Percentiles rank a stretch among this genome's conserved stretches.
phyloP scores from a whole-genome alignment of 306 rosid genomes.

The Urtica urens region DNA sequence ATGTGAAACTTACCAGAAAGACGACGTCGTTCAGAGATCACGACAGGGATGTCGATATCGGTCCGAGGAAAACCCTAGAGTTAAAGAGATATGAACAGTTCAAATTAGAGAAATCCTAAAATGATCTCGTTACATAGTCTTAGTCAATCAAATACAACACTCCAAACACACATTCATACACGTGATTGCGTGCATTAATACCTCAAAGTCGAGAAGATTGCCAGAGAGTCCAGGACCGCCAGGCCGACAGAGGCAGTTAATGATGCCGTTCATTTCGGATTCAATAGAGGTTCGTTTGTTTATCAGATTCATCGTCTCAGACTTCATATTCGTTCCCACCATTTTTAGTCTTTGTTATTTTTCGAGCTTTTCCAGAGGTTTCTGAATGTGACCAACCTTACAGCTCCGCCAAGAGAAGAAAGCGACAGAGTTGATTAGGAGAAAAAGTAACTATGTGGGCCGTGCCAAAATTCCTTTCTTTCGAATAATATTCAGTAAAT shows the following conservation, averaged over 20 bases:
- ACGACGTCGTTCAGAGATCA: conserved; percentile 62
- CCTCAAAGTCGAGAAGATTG: conserved; percentile 62
- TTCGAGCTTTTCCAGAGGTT: too few species aligned
- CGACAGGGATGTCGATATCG: conserved; percentile 60
- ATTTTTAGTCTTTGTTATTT: conserved; percentile 16
- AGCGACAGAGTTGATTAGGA: too few species aligned
- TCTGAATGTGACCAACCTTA: too few species aligned
- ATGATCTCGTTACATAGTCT: not conserved
- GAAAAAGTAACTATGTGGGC: too few species aligned
- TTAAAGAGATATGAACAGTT: too few species aligned
- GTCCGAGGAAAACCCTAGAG: conserved; percentile 83
- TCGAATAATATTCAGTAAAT: too few species aligned
- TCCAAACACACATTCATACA: not conserved
- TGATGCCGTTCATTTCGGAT: conserved; percentile 66
- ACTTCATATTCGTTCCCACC: conserved; percentile 76
- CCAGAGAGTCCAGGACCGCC: conserved; percentile 84
- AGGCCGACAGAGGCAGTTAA: conserved; percentile 60
- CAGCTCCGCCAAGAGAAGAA: too few species aligned
- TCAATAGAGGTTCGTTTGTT: conserved; percentile 56
- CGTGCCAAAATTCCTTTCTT: too few species aligned
- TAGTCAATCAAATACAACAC: not conserved
- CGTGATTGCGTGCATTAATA: not conserved
- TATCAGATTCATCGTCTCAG: conserved; percentile 59
- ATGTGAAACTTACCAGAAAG: conserved; percentile 43
- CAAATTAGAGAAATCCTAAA: not conserved